Conservation (phyloP, 805 yeast species). For the Tetrapisispora phaffii region DNA sequence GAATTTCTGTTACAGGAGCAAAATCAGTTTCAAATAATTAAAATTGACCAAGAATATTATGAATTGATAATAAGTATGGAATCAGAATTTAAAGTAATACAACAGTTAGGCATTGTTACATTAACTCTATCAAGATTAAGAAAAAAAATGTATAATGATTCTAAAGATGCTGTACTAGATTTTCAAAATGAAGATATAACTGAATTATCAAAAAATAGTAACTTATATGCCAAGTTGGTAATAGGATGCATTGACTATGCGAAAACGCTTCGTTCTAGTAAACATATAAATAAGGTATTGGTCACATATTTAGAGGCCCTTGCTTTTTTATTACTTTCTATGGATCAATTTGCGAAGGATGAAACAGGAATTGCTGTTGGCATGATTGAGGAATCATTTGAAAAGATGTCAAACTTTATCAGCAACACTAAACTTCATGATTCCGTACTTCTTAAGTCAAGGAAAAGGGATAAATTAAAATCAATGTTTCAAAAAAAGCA, state of each 20-base stretch:
- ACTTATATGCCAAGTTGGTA: conserved; percentile 22
- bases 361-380: conserved; percentile 24
- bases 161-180: conserved; percentile 21
- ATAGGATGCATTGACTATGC: conserved; percentile 18
- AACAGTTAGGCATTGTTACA: conserved; percentile 24
- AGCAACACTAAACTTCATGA: conserved; percentile 10
- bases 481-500: conserved; percentile 5
- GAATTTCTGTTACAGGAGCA: conserved; percentile 6
- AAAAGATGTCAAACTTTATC: conserved; percentile 11
- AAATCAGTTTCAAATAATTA: not conserved
- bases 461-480: conserved; percentile 11
- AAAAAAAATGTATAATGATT: conserved; percentile 13
- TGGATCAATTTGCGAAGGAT: conserved; percentile 21
- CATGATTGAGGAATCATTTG: conserved; percentile 18
- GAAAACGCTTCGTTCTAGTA: not conserved
- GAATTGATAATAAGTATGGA: conserved; percentile 4
- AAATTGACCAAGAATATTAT: not conserved
- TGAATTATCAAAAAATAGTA: conserved; percentile 17
- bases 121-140: conserved; percentile 26
- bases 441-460: not conserved
- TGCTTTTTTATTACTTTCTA: conserved; percentile 19
- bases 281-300: conserved; percentile 8
- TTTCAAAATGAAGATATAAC: conserved; percentile 23
- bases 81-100: conserved; percentile 16
- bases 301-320: conserved; percentile 18